phyloP scores from a whole-genome alignment of 371 early-diverging fungal genomes.

The Entomophthora muscae region DNA sequence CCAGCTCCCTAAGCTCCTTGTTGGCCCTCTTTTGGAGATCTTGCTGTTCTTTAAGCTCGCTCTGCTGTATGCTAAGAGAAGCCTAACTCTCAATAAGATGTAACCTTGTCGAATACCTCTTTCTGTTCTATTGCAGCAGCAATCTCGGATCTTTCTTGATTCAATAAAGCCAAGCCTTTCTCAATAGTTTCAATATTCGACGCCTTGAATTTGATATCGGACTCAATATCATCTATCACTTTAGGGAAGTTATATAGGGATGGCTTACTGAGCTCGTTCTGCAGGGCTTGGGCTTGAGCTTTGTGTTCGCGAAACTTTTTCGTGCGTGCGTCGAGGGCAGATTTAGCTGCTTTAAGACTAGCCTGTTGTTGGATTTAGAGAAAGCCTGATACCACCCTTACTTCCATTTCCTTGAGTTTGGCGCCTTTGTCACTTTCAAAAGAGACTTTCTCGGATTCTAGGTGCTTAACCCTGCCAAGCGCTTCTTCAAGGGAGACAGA shows the following conservation, averaged over 20 bases:
- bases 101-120: not conserved
- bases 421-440: slow-evolving; percentile 64
- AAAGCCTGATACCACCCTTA: slow-evolving; percentile 10
- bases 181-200: not conserved
- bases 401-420: slow-evolving; percentile 60
- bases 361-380: not conserved
- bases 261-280: not conserved
- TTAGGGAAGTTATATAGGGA: no score
- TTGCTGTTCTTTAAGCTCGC: slow-evolving; percentile 19
- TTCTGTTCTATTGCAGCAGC: slow-evolving; percentile 18
- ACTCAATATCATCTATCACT: slow-evolving; percentile 13
- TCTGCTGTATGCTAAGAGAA: slow-evolving; percentile 13
- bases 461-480: slow-evolving; percentile 20
- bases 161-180: slow-evolving; percentile 13
- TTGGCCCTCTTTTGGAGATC: slow-evolving; percentile 22
- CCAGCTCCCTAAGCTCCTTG: slow-evolving; percentile 40
- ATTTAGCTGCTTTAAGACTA: not conserved
- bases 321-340: not conserved
- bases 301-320: not conserved
- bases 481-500: slow-evolving; percentile 22
- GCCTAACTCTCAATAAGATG: not conserved
- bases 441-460: slow-evolving; percentile 81
- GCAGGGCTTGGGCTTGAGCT: not conserved
- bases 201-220: not conserved
- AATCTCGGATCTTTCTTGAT: slow-evolving; percentile 18